phyloP scores from a whole-genome alignment of 2,329 filamentous ascomycete species.

The Penicillium hordei region DNA sequence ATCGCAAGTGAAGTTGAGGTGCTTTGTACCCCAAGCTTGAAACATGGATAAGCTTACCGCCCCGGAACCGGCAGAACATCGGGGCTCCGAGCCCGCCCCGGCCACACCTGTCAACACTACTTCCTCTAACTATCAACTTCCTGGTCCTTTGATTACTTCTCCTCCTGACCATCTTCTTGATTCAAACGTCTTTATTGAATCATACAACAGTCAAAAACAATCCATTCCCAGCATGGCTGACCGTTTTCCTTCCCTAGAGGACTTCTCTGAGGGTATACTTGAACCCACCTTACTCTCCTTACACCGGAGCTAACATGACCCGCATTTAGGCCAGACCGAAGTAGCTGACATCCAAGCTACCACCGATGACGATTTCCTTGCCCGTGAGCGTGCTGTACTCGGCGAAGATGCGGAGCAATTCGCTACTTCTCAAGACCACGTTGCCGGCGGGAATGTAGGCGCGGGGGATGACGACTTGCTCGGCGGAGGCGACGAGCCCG shows the following conservation, averaged over 20 bases:
- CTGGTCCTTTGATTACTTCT: conserved; percentile 6
- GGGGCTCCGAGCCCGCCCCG: conserved; percentile 18
- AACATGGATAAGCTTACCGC: conserved; percentile 21
- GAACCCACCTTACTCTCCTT: conserved; percentile 22
- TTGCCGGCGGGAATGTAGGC: conserved; percentile 57
- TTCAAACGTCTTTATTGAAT: conserved; percentile 6
- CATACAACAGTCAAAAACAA: conserved; percentile 2
- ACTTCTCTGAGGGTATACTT: conserved; percentile 63
- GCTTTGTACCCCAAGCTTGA: conserved; percentile 11
- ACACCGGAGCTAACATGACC: conserved; percentile 23
- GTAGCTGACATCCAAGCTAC: conserved; percentile 32
- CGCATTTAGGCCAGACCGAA: conserved; percentile 38
- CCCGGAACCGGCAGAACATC: conserved; percentile 13
- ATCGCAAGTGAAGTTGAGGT: conserved; percentile 14
- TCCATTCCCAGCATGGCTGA: conserved; percentile 63
- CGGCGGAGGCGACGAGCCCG: conserved; percentile 47
- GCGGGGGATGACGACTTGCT: conserved; percentile 67
- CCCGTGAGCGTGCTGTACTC: conserved; percentile 83
- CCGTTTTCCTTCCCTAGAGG: conserved; percentile 75
- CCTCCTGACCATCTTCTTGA: conserved; percentile 1
- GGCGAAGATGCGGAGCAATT: conserved; percentile 95
- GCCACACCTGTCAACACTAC: conserved; percentile 26
- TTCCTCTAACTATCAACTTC: conserved; percentile 7
- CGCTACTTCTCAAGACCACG: conserved; percentile 67
- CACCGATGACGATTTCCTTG: conserved; percentile 77